Conservation (phyloP, 2,329 filamentous ascomycete genomes). For the Alternaria angustiovoidea region DNA sequence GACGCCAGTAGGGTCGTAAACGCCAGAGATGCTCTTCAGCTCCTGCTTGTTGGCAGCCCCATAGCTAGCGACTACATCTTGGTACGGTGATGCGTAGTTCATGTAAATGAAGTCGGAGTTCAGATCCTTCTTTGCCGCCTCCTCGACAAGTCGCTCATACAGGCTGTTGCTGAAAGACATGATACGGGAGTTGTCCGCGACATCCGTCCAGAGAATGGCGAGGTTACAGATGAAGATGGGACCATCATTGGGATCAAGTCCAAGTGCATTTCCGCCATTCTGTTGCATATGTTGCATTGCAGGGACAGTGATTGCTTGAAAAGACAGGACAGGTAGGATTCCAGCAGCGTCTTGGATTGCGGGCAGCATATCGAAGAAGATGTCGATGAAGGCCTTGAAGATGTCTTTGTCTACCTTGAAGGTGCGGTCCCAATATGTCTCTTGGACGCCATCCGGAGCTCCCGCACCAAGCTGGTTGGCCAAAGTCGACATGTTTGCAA, state of each 20-base stretch:
- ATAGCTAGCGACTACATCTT: slow-evolving; percentile 55
- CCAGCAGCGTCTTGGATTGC: slow-evolving; percentile 27
- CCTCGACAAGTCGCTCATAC: slow-evolving; percentile 17
- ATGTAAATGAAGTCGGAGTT: slow-evolving; percentile 51
- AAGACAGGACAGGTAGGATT: slow-evolving; percentile 34
- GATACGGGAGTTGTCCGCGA: slow-evolving; percentile 34
- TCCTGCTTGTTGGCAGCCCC: slow-evolving; percentile 47
- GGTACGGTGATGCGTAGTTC: slow-evolving; percentile 57
- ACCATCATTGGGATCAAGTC: slow-evolving; percentile 29
- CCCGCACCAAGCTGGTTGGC: slow-evolving; percentile 29
- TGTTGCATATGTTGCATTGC: slow-evolving; percentile 36
- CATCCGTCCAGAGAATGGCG: slow-evolving; percentile 34
- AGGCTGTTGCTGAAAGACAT: slow-evolving; percentile 32
- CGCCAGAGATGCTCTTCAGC: slow-evolving; percentile 21
- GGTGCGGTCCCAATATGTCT: slow-evolving; percentile 41
- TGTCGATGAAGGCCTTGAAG: slow-evolving; percentile 27
- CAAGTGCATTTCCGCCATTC: slow-evolving; percentile 43
- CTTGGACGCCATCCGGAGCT: slow-evolving; percentile 21
- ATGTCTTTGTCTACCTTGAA: slow-evolving; percentile 36
- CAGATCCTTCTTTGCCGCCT: slow-evolving; percentile 21
- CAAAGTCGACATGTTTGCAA: slow-evolving; percentile 33
- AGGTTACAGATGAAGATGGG: slow-evolving; percentile 34
- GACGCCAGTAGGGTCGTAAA: slow-evolving; percentile 27
- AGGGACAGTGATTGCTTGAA: slow-evolving; percentile 40
- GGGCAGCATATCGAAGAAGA: slow-evolving; percentile 35